Base-by-base conservation (phyloP, 2,329 filamentous ascomycete species). In the Didymella keratinophila region DNA sequence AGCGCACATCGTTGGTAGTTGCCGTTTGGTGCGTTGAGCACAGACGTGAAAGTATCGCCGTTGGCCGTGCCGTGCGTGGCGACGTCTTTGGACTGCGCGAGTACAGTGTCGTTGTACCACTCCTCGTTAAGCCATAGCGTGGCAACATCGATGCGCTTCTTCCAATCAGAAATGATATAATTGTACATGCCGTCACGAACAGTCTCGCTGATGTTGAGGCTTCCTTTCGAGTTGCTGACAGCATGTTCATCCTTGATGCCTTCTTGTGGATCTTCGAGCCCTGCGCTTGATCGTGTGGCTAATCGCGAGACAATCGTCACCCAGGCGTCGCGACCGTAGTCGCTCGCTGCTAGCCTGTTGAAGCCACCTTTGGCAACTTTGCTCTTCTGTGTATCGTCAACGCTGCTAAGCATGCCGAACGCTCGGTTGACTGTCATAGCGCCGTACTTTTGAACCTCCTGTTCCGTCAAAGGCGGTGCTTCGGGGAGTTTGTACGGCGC, bases 121-220 rank as follows among this genome's bases (percentile, higher is more conserved):
- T 99, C 95, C 76, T 99, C 95, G 68, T 90, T 96, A 16, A 99
- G 83, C 95, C 95, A 99, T 8, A 89, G 89, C 50, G 98, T 92
- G 1, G 93, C 94, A 21, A 95, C 86, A 66, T 96, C 93, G 62
- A 98, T 93, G 42, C 95, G 89, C 62, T 86, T 88, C 53, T 94
- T 88, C 79, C 97, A 99, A 73, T 98, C 94, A 63, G 96, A 92
- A 62, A 98, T 86, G 46, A 98, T 86, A 74, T 96, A 97, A 52
- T 86, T 84, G 77, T 93, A 95, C 1, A 99, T 81, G 8, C 87
- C 84, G 66, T 96, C 90, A 51, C 95, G 87, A 64, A 98, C 92
- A 6, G 84, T 84, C 70, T 90, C 85, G 66, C 84, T 84, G 25
- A 93, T 84, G 52, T 79, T 83, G 64, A 76, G 70, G 64, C 72